Percentiles rank a stretch among this genome's conserved stretches.
phyloP scores from a whole-genome alignment of 2,329 filamentous ascomycete species.

The Cladobotryum protrusum region DNA sequence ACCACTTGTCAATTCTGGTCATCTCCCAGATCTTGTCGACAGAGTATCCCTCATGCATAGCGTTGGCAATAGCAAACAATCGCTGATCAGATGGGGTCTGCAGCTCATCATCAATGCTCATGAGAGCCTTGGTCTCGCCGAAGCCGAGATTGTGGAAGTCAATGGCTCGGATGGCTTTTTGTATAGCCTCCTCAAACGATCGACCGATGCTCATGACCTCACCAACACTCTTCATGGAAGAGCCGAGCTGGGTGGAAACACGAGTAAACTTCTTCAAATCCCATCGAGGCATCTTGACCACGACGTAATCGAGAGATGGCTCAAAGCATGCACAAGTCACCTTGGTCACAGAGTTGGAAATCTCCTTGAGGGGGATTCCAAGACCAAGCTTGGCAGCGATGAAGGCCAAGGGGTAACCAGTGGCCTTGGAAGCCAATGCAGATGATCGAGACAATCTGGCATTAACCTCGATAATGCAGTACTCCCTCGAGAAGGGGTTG shows the following conservation, averaged over 20 bases:
- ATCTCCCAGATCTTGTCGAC: conserved; percentile 98
- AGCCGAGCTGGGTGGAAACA: conserved; percentile 90
- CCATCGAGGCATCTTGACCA: conserved; percentile 98
- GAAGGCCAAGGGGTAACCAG: conserved; percentile 91
- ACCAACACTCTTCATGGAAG: conserved; percentile 99
- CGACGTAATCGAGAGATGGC: conserved; percentile 94
- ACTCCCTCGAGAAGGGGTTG: conserved; percentile 91
- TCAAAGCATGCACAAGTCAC: conserved; percentile 97
- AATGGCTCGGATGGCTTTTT: conserved; percentile 93
- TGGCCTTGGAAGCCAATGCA: conserved; percentile 92
- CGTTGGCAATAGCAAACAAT: conserved; percentile 94
- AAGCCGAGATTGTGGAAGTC: conserved; percentile 96
- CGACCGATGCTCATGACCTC: conserved; percentile 98
- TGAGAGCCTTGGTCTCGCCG: conserved; percentile 82
- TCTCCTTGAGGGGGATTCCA: conserved; percentile 90
- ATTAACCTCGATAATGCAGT: conserved; percentile 99
- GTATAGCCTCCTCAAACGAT: conserved; percentile 96
- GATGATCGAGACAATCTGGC: conserved; percentile 93
- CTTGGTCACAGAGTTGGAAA: conserved; percentile 92
- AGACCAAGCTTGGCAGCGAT: conserved; percentile 95
- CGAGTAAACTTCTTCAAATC: conserved; percentile 98
- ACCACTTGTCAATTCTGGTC: conserved; percentile 99
- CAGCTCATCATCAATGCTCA: conserved; percentile 92
- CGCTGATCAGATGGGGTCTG: conserved; percentile 97
- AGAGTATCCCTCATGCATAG: conserved; percentile 88